Evolutionary conservation across 2,329 filamentous ascomycete genomes (phyloP).

Genomic region (Aspergillus transmontanensis): DNA sequence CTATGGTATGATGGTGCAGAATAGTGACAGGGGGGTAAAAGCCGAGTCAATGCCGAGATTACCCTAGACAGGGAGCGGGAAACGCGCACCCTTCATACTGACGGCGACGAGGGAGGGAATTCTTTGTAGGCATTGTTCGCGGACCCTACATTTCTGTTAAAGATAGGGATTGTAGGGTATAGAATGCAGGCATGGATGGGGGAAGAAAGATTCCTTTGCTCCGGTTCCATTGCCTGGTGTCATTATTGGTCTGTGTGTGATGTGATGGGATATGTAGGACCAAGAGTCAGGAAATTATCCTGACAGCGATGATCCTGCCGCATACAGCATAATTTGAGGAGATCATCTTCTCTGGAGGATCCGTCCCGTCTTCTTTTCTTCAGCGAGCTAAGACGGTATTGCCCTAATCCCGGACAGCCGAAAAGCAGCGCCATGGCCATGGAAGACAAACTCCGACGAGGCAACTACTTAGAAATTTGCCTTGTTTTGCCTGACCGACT

Average conservation of each 20-base stretch:
- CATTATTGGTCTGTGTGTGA: background rate
- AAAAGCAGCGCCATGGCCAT: background rate
- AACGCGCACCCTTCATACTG: background rate
- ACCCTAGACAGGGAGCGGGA: conserved; percentile 1
- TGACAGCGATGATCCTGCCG: conserved; percentile 1
- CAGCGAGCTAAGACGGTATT: background rate
- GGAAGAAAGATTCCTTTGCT: background rate
- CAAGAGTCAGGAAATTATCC: background rate
- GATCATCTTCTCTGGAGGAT: background rate
- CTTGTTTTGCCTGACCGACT: conserved; percentile 1
- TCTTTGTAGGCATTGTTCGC: background rate
- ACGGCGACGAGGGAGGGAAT: background rate
- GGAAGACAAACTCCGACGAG: background rate
- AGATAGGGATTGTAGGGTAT: background rate
- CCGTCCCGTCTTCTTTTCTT: background rate
- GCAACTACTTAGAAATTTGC: background rate
- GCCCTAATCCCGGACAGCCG: background rate
- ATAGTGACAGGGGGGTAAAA: background rate
- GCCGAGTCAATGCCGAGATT: background rate
- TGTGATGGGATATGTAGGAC: background rate
- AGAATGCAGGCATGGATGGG: background rate
- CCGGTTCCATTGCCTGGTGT: background rate
- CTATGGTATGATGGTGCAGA: conserved; percentile 4
- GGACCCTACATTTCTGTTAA: background rate
- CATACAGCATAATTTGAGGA: background rate